Evolutionary conservation across 2,329 filamentous ascomycete species (phyloP).

Genomic region (Diaporthe vaccinii): DNA sequence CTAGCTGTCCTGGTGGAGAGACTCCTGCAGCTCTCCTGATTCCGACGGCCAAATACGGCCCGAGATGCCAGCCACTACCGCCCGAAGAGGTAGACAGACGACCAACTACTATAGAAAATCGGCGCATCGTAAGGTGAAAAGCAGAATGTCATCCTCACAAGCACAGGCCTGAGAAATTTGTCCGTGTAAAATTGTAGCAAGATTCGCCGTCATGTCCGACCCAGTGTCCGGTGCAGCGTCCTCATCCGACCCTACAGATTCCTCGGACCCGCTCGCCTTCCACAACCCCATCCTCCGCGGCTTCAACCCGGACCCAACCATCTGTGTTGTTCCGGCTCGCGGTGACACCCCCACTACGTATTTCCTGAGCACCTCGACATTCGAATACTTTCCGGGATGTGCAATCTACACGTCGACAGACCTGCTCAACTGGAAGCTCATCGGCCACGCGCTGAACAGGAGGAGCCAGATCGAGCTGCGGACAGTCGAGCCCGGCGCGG

Average conservation of each 20-base stretch:
- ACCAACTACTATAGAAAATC: background rate
- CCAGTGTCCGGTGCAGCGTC: background rate
- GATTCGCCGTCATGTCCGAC: constrained; percentile 1
- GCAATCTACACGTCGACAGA: constrained; percentile 71
- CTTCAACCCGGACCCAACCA: constrained; percentile 73
- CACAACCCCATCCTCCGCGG: constrained; percentile 69
- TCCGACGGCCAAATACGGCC: constrained; percentile 44
- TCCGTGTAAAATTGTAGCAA: background rate
- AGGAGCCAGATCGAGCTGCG: constrained; percentile 65
- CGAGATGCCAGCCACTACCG: constrained; percentile 37
- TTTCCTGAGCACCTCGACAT: constrained; percentile 72
- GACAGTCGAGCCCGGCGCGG: constrained; percentile 64
- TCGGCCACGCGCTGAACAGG: constrained; percentile 65
- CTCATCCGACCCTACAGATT: background rate
- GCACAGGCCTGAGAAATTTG: background rate
- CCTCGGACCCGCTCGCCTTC: constrained; percentile 44
- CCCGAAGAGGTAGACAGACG: background rate
- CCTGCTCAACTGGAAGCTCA: constrained; percentile 65
- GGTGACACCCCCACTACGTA: constrained; percentile 53
- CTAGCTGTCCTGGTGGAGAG: background rate
- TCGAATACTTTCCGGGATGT: constrained; percentile 73
- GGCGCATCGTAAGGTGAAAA: background rate
- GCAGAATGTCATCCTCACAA: background rate
- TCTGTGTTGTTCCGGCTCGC: constrained; percentile 53
- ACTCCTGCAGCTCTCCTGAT: constrained; percentile 19